phyloP scores from a whole-genome alignment of 306 rosid genomes.

The Malus sieversii region DNA sequence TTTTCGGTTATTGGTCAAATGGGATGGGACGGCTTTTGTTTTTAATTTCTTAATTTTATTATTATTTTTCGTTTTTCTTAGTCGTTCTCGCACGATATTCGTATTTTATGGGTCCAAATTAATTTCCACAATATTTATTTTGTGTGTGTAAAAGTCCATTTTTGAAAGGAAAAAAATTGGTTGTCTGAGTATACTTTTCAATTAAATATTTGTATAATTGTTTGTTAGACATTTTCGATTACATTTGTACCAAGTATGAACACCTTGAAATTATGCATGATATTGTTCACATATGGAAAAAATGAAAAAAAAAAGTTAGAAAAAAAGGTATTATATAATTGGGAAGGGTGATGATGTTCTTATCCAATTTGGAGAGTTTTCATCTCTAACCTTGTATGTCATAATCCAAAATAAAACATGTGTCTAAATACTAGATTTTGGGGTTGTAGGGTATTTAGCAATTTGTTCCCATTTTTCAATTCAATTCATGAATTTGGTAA shows the following conservation, averaged over 20 bases:
- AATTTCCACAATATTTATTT: background rate
- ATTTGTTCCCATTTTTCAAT: too few species aligned
- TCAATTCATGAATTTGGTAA: too few species aligned
- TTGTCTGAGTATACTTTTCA: background rate
- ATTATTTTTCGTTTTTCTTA: too few species aligned
- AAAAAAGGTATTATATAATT: background rate
- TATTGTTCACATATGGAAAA: background rate
- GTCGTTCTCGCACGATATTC: background rate
- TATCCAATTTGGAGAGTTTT: background rate
- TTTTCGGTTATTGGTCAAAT: conserved; percentile 13
- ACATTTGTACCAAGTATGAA: background rate
- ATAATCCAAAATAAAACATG: too few species aligned
- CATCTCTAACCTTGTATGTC: background rate
- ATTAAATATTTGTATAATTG: background rate
- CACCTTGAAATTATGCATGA: background rate
- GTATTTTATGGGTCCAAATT: background rate
- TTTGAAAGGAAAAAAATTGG: background rate
- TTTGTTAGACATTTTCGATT: background rate
- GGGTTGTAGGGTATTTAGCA: too few species aligned
- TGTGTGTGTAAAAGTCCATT: background rate
- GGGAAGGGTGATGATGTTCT: background rate
- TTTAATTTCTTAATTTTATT: background rate
- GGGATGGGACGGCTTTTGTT: conserved; percentile 1
- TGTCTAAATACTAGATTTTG: too few species aligned
- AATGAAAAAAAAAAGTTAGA: too few species aligned